A percentile compares a stretch with the other conserved stretches of the same genome.
These are phyloP conservation scores for Penicillium expansum DNA, from an alignment of 2,329 filamentous ascomycete genomes.

Conservation along the genomic window DNA sequence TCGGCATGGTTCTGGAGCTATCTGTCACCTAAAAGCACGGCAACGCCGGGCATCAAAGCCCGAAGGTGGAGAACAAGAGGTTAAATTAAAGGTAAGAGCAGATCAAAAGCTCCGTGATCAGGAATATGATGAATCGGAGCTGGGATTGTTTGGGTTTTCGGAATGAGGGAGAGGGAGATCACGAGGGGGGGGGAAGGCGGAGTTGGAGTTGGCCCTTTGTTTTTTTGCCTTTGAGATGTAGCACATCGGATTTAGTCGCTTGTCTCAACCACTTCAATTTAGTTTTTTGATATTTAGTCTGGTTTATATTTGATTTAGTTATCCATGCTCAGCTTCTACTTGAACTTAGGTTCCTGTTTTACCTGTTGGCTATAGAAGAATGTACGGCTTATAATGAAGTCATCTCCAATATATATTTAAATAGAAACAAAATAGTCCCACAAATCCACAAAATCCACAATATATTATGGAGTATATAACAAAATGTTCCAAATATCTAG, in stretches of 20 bases:
- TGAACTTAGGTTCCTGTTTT: not conserved
- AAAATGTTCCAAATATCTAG: not conserved
- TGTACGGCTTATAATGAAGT: not conserved
- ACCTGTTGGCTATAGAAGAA: not conserved
- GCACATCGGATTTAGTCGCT: not conserved
- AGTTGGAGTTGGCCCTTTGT: constrained; percentile 17
- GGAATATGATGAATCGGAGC: constrained; percentile 15
- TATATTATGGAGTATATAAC: not conserved
- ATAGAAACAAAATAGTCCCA: constrained; percentile 1
- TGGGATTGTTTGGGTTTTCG: constrained; percentile 3
- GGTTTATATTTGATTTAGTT: not conserved
- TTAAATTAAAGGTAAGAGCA: constrained; percentile 1
- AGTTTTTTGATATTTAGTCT: not conserved
- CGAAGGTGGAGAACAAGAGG: constrained; percentile 11
- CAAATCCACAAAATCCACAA: not conserved
- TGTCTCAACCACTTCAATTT: not conserved
- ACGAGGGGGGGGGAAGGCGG: constrained; percentile 23
- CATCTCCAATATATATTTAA: not conserved
- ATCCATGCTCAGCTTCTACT: not conserved
- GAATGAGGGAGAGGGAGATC: constrained; percentile 12
- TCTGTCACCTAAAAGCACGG: constrained; percentile 23
- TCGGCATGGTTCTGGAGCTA: constrained; percentile 37
- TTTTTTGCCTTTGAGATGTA: constrained; percentile 11
- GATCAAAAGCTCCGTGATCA: not conserved
- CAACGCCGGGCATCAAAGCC: constrained; percentile 31